Percentiles rank a stretch among this genome's conserved stretches.
phyloP scores from a whole-genome alignment of 75 land plant species.

The Gnetum montanum region DNA sequence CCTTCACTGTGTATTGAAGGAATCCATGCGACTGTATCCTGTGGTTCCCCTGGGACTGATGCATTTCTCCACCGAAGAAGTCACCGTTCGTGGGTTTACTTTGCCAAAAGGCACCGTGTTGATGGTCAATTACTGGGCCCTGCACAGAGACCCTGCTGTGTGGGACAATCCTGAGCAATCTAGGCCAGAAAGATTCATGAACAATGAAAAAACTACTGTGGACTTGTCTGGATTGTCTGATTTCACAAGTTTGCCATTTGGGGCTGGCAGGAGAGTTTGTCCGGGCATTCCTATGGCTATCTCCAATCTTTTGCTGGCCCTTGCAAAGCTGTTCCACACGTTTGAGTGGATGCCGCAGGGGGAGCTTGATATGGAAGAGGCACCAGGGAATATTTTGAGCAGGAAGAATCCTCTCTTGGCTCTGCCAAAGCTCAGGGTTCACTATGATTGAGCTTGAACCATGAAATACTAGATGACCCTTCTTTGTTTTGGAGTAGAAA shows the following conservation, averaged over 20 bases:
- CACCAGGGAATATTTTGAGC: not conserved
- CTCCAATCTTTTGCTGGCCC: not conserved
- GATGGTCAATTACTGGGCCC: not conserved
- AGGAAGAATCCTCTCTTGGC: not conserved
- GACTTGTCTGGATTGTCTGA: not conserved
- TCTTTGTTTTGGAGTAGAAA: too few relatives aligned
- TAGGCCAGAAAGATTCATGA: conserved; percentile 2
- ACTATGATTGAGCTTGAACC: too few relatives aligned
- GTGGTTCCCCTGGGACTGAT: not conserved
- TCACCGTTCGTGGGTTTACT: not conserved
- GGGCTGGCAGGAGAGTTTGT: not conserved
- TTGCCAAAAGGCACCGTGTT: not conserved
- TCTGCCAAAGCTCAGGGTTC: not conserved
- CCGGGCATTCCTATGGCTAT: not conserved
- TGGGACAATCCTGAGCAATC: not conserved
- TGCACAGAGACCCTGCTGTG: not conserved
- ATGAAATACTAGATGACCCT: too few relatives aligned
- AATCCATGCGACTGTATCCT: not conserved
- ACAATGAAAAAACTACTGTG: not conserved
- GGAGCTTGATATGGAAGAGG: not conserved
- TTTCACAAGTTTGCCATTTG: not conserved
- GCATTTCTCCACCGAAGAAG: not conserved
- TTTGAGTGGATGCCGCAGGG: not conserved
- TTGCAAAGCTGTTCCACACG: not conserved
- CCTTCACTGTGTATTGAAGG: conserved; percentile 4